A percentile compares a stretch with the other conserved stretches of the same genome.
These are phyloP conservation scores for Umbelopsis sp. DNA, from an alignment of 371 early-diverging fungal species.

Conservation along the genomic window DNA sequence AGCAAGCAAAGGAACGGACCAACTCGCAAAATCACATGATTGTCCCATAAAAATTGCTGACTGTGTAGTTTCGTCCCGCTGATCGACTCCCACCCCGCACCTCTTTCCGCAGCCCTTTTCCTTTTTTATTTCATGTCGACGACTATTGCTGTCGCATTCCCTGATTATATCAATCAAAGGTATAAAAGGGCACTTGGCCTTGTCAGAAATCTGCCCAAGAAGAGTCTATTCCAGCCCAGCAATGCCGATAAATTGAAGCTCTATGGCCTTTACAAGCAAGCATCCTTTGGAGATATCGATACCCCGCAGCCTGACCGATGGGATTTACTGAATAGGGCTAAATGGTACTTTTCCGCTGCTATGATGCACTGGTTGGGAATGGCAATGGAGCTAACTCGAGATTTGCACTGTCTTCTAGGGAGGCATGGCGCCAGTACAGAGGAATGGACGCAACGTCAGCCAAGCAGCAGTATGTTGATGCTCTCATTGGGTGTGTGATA, in stretches of 20 bases:
- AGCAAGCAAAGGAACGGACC: not conserved
- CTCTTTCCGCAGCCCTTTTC: not conserved
- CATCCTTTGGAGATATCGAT: constrained; percentile 68
- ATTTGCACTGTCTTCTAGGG: constrained; percentile 24
- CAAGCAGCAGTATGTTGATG: constrained; percentile 34
- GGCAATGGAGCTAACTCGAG: not conserved
- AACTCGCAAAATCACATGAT: not conserved
- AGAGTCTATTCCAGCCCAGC: constrained; percentile 47
- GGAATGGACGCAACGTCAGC: constrained; percentile 39
- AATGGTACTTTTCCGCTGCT: constrained; percentile 30
- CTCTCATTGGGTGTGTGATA: constrained; percentile 30
- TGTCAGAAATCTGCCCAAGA: constrained; percentile 28
- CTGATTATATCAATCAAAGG: constrained; percentile 8
- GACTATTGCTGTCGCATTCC: constrained; percentile 1
- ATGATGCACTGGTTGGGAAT: not conserved
- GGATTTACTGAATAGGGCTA: constrained; percentile 31
- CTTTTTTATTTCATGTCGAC: not conserved
- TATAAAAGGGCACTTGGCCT: constrained; percentile 24
- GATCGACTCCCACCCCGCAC: not conserved
- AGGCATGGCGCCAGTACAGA: constrained; percentile 37
- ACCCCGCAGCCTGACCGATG: constrained; percentile 40
- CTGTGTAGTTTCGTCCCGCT: not conserved
- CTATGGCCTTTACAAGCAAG: constrained; percentile 83
- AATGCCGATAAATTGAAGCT: constrained; percentile 71
- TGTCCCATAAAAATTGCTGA: too few species aligned